Percentiles rank a stretch among this genome's conserved stretches.
Evolutionary conservation across 345 rosid genomes (phyloP).

Genomic region (Eucalyptus tenuipes): DNA sequence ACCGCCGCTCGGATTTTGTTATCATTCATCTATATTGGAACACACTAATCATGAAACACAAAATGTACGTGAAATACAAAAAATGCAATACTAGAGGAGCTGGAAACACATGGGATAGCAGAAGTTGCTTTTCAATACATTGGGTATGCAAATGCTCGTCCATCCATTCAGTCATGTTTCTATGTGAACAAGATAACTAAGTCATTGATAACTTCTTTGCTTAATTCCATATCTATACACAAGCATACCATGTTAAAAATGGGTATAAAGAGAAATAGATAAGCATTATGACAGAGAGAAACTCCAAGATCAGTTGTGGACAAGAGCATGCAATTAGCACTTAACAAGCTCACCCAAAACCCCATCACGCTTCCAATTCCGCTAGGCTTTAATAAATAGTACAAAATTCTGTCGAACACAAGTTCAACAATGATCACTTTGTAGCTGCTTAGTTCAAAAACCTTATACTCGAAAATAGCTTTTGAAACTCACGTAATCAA

Average conservation of each 20-base stretch:
- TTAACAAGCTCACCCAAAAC: background rate
- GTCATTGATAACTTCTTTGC: too few species aligned
- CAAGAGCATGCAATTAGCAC: background rate
- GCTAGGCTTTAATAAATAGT: background rate
- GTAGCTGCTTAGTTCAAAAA: background rate
- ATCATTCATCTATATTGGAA: background rate
- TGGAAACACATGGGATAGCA: too few species aligned
- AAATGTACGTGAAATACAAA: too few species aligned
- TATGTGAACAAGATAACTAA: too few species aligned
- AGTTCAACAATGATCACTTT: background rate
- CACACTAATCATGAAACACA: background rate
- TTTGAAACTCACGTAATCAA: background rate
- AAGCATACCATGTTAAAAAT: too few species aligned
- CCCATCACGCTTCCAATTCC: background rate
- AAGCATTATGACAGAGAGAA: background rate
- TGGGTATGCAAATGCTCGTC: too few species aligned
- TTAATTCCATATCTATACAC: too few species aligned
- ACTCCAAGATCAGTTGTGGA: background rate
- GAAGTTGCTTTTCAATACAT: too few species aligned
- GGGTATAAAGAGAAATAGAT: background rate
- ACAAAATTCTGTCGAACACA: background rate
- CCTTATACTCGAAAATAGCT: too few species aligned
- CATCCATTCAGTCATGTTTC: too few species aligned
- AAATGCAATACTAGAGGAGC: too few species aligned
- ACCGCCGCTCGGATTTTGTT: fast-evolving